Base-by-base conservation (phyloP, 805 yeast genomes). In the Jamesozyma gamospora region DNA sequence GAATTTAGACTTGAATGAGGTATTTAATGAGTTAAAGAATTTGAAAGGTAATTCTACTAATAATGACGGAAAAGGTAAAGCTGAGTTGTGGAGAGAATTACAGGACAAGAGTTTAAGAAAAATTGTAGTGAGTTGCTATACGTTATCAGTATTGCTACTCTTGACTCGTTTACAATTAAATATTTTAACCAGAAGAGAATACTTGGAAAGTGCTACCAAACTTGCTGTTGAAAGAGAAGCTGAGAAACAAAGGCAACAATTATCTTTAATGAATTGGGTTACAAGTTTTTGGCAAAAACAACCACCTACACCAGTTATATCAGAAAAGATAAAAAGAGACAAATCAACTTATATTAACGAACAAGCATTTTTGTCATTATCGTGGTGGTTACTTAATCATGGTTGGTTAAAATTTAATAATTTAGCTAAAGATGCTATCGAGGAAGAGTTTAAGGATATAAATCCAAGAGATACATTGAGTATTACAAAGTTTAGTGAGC, bases 341-440 rank as follows among this genome's bases (percentile, higher is more conserved):
- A 27, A 5, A n/a, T 6, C 29, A 7, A 38, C 52, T 4, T 76
- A 79, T 53, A 62, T 72, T 27, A 70, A 79, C 29, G 92, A 82
- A 51, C 90, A 92, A 51, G 81, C 86, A 37, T 90, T 82, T 56
- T 67, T 90, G 35, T 81, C 94, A 0, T 72, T 86, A 45, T 80
- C 88, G 44, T 90, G 96, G 96, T 90, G 96, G 96, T 60, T 90
- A 34, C 66, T 90, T 37, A 87, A 90, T 58, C 75, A 78, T 47
- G 97, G 97, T 0, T 86, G 92, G 87, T 51, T 69, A 17, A 64
- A 68, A 27, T 63, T 84, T 28, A 68, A 74, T 17, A 62, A 67
- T 24, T 60, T 69, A 16, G 74, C 85, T 24, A 75, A 76, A 50
- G 54, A 59, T 1, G 64, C 73, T 4, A 88, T 90, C 3, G 67